These are phyloP conservation scores for Cunninghamia lanceolata DNA, from an alignment of 75 land plant species.

Conservation along the genomic window DNA sequence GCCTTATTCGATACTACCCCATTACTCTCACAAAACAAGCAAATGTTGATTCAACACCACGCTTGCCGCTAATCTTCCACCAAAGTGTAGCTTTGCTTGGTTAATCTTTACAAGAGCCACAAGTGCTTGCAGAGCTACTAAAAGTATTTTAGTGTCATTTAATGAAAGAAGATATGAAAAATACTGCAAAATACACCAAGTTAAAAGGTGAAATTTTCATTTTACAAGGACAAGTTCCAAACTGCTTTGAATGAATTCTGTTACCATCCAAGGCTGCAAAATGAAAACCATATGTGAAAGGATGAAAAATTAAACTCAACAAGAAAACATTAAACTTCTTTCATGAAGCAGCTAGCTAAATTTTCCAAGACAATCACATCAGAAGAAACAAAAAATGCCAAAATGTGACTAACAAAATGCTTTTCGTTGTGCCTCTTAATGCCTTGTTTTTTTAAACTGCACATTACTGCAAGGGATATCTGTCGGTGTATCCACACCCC, in stretches of 20 bases:
- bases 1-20: constrained; percentile 99
- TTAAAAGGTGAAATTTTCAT: neutral
- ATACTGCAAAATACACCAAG: constrained; percentile 49
- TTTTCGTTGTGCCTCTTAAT: too few species aligned
- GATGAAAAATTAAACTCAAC: too few species aligned
- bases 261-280: constrained; percentile 41
- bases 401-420: constrained; percentile 80
- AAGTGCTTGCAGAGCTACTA: too few species aligned
- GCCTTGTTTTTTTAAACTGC: too few species aligned
- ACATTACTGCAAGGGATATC: too few species aligned
- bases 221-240: neutral
- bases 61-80: constrained; percentile 79
- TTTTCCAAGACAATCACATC: constrained; percentile 94
- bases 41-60: constrained; percentile 74
- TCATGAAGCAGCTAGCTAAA: constrained; percentile 82
- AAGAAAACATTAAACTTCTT: too few species aligned
- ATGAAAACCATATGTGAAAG: neutral
- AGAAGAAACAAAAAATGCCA: constrained; percentile 91
- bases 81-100: constrained; percentile 78
- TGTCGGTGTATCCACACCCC: too few species aligned
- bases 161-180: constrained; percentile 78
- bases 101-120: constrained; percentile 86
- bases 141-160: constrained; percentile 88
- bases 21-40: constrained; percentile 90
- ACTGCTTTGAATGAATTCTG: constrained; percentile 22